phyloP scores from a whole-genome alignment of 371 early-diverging fungal genomes.

The Mucor velutinosus region DNA sequence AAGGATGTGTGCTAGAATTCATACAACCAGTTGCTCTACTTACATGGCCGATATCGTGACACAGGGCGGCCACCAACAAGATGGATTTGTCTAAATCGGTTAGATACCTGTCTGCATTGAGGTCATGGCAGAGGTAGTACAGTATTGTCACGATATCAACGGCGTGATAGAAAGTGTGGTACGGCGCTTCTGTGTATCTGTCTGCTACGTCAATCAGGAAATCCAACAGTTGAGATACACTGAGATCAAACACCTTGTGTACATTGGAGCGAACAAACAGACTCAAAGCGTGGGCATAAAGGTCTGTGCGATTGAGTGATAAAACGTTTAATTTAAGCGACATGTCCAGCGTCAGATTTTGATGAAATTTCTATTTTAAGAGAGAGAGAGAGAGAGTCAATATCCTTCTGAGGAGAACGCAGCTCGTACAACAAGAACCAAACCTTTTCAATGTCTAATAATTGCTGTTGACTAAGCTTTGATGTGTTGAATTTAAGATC shows the following conservation, averaged over 20 bases:
- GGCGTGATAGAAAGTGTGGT: conserved; percentile 91
- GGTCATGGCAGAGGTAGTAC: conserved; percentile 70
- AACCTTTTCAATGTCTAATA: conserved; percentile 1
- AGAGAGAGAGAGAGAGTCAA: not conserved
- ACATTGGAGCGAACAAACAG: conserved; percentile 64
- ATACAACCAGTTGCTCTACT: conserved; percentile 64
- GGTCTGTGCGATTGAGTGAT: conserved; percentile 54
- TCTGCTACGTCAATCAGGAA: conserved; percentile 78
- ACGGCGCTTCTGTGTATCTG: conserved; percentile 75
- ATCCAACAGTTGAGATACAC: conserved; percentile 66
- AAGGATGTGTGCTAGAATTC: not conserved
- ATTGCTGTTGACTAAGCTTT: not conserved
- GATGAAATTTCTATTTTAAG: conserved; percentile 2
- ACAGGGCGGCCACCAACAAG: conserved; percentile 83
- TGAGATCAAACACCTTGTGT: conserved; percentile 32
- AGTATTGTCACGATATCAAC: conserved; percentile 84
- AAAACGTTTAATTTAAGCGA: conserved; percentile 64
- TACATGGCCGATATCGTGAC: conserved; percentile 92
- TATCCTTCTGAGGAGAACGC: not conserved
- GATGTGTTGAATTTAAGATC: not conserved
- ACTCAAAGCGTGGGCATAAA: conserved; percentile 62
- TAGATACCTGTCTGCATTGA: conserved; percentile 63
- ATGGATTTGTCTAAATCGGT: conserved; percentile 68
- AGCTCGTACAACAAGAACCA: not conserved
- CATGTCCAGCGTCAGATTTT: conserved; percentile 11